phyloP scores from a whole-genome alignment of 2,329 filamentous ascomycete genomes.

The Penicillium sp. region DNA sequence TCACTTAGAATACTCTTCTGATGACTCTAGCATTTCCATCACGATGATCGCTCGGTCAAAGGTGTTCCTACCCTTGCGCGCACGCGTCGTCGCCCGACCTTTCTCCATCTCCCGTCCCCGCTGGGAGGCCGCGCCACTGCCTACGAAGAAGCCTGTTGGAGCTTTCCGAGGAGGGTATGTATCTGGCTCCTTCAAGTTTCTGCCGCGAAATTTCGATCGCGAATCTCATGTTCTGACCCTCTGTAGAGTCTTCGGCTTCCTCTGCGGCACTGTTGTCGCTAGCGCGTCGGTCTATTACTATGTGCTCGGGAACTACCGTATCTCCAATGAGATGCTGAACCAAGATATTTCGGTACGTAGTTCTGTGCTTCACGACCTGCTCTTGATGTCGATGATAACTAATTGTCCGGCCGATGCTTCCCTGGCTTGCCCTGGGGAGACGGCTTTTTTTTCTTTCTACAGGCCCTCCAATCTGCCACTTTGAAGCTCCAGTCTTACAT shows the following conservation, averaged over 20 bases:
- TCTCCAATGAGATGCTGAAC: slow-evolving; percentile 88
- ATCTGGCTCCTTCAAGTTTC: background rate
- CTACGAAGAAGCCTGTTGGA: slow-evolving; percentile 68
- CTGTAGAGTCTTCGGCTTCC: slow-evolving; percentile 83
- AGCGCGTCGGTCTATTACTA: slow-evolving; percentile 89
- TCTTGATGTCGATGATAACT: background rate
- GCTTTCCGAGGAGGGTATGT: slow-evolving; percentile 74
- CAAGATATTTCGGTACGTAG: slow-evolving; percentile 92
- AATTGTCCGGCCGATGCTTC: slow-evolving; percentile 2
- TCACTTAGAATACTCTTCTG: background rate
- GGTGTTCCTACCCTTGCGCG: slow-evolving; percentile 25
- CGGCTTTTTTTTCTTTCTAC: slow-evolving; percentile 3
- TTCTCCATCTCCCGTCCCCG: slow-evolving; percentile 45
- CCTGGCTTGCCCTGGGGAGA: slow-evolving; percentile 2
- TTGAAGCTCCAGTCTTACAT: slow-evolving; percentile 85
- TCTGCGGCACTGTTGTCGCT: slow-evolving; percentile 79
- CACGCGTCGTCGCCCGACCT: slow-evolving; percentile 29
- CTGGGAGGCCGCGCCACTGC: slow-evolving; percentile 48
- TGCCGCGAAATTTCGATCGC: background rate
- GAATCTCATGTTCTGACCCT: slow-evolving; percentile 14
- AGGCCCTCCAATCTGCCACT: slow-evolving; percentile 87
- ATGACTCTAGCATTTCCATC: background rate
- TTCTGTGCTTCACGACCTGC: background rate
- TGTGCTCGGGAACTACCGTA: slow-evolving; percentile 88
- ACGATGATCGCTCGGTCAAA: slow-evolving; percentile 23